These are phyloP conservation scores for Ophiostoma tasmaniense DNA, from an alignment of 2,329 filamentous ascomycete genomes.

Conservation along the genomic window DNA sequence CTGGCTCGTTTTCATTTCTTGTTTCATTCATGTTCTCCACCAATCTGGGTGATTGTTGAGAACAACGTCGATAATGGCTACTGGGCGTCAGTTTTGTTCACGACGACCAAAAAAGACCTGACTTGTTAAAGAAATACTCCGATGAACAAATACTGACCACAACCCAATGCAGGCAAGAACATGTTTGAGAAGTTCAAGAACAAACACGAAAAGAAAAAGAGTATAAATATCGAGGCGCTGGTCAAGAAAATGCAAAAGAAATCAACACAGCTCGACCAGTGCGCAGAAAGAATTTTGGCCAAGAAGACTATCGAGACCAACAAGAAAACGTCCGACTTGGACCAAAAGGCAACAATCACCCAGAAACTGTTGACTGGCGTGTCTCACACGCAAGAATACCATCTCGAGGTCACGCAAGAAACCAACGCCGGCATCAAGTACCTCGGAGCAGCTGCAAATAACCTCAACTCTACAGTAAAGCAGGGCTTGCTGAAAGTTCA, in stretches of 20 bases:
- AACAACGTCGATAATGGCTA: background rate
- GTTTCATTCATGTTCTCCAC: background rate
- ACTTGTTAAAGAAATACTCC: background rate
- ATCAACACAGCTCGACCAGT: slow-evolving; percentile 12
- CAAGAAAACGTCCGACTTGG: background rate
- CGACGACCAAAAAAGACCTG: background rate
- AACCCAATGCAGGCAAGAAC: slow-evolving; percentile 6
- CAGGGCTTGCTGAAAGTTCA: background rate
- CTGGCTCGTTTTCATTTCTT: background rate
- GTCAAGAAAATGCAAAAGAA: slow-evolving; percentile 12
- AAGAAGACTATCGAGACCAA: background rate
- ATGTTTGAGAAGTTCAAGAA: slow-evolving; percentile 9
- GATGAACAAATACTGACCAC: background rate
- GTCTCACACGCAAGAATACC: background rate
- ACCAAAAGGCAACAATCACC: background rate
- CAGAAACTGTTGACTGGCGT: background rate
- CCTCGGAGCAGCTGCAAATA: background rate
- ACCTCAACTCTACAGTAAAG: background rate
- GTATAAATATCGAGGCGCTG: slow-evolving; percentile 11
- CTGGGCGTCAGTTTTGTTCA: background rate
- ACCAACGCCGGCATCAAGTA: background rate
- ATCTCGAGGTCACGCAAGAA: background rate
- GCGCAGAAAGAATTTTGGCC: slow-evolving; percentile 12
- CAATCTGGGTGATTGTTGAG: background rate
- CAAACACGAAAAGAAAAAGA: slow-evolving; percentile 10